A percentile compares a stretch with the other conserved stretches of the same genome.
These are phyloP conservation scores for Coemansia reversa DNA, from an alignment of 192 early-diverging fungal species.

Conservation along the genomic window DNA sequence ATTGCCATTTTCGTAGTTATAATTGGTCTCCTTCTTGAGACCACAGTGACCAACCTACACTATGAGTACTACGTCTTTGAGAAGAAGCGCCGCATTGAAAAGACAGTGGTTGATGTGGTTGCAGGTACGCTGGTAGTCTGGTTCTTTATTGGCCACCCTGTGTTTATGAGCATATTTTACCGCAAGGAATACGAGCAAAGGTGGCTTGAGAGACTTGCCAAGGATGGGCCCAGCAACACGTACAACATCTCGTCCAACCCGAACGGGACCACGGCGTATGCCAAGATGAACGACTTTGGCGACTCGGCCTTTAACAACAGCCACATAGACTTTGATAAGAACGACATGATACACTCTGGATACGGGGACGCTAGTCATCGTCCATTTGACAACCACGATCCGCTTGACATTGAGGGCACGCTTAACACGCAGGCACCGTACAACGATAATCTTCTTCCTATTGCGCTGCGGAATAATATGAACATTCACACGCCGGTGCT, in stretches of 20 bases:
- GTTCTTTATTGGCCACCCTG: slow-evolving; percentile 38
- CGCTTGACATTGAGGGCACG: slow-evolving; percentile 19
- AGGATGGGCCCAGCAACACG: slow-evolving; percentile 39
- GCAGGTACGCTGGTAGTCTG: slow-evolving; percentile 33
- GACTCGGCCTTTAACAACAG: slow-evolving; percentile 36
- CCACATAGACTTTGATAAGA: slow-evolving; percentile 31
- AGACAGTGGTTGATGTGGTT: slow-evolving; percentile 36
- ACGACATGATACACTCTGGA: slow-evolving; percentile 17
- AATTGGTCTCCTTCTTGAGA: slow-evolving; percentile 31
- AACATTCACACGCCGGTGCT: slow-evolving; percentile 39
- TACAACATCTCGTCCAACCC: slow-evolving; percentile 38
- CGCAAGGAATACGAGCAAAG: slow-evolving; percentile 30
- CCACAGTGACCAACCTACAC: slow-evolving; percentile 31
- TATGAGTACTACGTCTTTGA: slow-evolving; percentile 32
- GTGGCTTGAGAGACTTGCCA: slow-evolving; percentile 48
- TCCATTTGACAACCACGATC: slow-evolving; percentile 23
- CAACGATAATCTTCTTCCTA: slow-evolving; percentile 34
- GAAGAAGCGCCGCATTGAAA: slow-evolving; percentile 30
- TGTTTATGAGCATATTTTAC: slow-evolving; percentile 45
- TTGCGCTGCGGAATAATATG: slow-evolving; percentile 38
- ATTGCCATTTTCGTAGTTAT: slow-evolving; percentile 32
- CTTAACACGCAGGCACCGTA: slow-evolving; percentile 25
- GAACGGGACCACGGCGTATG: slow-evolving; percentile 38
- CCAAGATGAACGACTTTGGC: slow-evolving; percentile 39
- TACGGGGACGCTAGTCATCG: slow-evolving; percentile 14